Evolutionary conservation across 106 monocot species (phyloP).

Genomic region (Agapanthus africanus): DNA sequence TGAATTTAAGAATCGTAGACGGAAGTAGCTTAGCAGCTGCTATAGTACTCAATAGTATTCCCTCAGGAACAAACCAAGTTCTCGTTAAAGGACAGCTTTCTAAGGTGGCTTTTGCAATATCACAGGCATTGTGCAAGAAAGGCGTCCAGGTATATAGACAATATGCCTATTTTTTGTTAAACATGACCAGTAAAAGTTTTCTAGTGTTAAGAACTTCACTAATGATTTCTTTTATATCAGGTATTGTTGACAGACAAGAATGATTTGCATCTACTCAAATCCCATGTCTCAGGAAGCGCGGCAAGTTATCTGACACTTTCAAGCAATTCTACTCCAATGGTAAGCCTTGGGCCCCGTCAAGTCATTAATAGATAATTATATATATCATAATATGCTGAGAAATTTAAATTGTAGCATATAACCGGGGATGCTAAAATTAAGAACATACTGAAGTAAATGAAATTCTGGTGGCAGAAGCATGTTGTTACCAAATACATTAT

Average conservation of each 20-base stretch:
- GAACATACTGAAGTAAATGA: no score
- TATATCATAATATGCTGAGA: no score
- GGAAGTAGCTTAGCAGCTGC: constrained; percentile 82
- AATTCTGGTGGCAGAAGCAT: no score
- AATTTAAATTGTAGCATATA: background rate
- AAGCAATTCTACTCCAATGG: constrained; percentile 34
- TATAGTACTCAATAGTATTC: constrained; percentile 61
- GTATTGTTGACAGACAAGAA: constrained; percentile 46
- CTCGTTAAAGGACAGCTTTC: constrained; percentile 50
- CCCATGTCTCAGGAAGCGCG: constrained; percentile 21
- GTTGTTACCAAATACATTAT: no score
- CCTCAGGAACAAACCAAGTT: constrained; percentile 48
- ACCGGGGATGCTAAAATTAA: background rate
- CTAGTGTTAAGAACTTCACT: background rate
- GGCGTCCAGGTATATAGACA: constrained; percentile 46
- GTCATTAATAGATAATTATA: background rate
- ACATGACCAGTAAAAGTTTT: background rate
- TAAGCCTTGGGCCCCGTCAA: constrained; percentile 7
- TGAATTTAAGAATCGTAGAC: constrained; percentile 66
- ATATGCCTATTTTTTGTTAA: background rate
- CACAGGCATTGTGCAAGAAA: constrained; percentile 41
- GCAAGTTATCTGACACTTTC: constrained; percentile 31
- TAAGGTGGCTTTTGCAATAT: constrained; percentile 43
- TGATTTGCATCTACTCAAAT: constrained; percentile 53
- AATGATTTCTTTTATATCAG: constrained; percentile 21